Evolutionary conservation across 1,139 yeast species (phyloP), one percentile per base, ranked within the genome.

Genomic region (Suhomyces anneliseae): DNA sequence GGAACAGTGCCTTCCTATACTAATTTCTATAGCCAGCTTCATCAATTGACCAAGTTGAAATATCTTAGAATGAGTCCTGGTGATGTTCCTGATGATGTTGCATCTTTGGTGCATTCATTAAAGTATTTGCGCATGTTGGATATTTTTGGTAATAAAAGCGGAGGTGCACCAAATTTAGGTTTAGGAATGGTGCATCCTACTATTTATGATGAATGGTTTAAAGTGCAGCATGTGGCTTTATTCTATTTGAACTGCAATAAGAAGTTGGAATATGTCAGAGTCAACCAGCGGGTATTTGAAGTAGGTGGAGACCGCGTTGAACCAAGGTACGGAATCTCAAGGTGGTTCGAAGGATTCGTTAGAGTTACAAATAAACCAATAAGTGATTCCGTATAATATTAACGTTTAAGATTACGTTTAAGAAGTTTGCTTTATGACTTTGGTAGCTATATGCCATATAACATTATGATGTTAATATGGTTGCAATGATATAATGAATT

Each of bases 121-220:
- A 66, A 68, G 1, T 50, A 54, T 0, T 58, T 82, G 39, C 52
- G 54, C 26, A 67, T 59, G 38, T 57, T 81, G n/a, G 79, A 78
- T 57, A 60, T 81, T 1, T 72, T 76, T 49, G 85, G 85, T 0
- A 60, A 71, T 19, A 71, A 73, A 26, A 76, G 84, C 0, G 82
- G 82, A 4, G 83, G 83, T 0, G 69, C 77, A 0, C 81, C 81
- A 6, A 81, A 80, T 57, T 69, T 81, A 66, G 86, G 85, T 0
- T 59, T 78, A 27, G 83, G 79, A 12, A 78, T 75, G 65, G 66
- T 70, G 4, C 81, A 80, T 56, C 83, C 83, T 4, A 79, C 80
- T 2, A 68, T 82, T 2, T 74, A 73, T 54, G 85, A 81, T 57
- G 79, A 77, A 47, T 82, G 86, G 85, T 69, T 71, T 51, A 71